phyloP scores from a whole-genome alignment of 169 alveolate genomes.

The Plasmodium vivax region DNA sequence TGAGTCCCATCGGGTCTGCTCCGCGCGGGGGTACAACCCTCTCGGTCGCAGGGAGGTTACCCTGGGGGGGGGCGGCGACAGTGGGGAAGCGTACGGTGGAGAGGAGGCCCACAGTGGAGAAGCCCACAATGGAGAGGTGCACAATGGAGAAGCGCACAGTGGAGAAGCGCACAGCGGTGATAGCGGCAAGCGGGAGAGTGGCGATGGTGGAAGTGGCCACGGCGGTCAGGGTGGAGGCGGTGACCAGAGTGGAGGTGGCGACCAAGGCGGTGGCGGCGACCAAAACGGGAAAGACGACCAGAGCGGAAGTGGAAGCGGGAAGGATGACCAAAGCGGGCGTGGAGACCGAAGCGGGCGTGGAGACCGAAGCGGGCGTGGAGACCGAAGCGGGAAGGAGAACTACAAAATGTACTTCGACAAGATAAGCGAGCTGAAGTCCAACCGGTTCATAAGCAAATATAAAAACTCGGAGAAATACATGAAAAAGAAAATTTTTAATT shows the following conservation, averaged over 20 bases:
- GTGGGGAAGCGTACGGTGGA: neutral
- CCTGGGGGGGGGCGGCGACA: neutral
- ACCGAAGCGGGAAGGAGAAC: neutral
- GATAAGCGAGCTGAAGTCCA: slow-evolving; percentile 42
- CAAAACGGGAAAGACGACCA: no score
- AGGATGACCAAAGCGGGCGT: no score
- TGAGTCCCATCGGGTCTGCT: neutral
- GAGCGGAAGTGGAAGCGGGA: no score
- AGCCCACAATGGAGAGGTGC: no score
- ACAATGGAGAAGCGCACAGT: neutral
- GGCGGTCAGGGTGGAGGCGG: neutral
- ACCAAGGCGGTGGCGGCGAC: neutral
- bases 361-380: neutral
- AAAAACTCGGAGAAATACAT: slow-evolving; percentile 22
- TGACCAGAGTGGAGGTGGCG: neutral
- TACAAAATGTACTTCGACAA: slow-evolving; percentile 20
- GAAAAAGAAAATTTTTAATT: slow-evolving; percentile 51
- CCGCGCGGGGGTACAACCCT: neutral
- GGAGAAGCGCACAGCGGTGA: neutral
- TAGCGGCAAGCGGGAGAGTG: neutral
- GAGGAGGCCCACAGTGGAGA: neutral
- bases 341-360: neutral
- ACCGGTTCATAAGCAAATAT: neutral
- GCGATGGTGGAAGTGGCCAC: neutral
- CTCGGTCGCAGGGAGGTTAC: neutral